A percentile compares a stretch with the other conserved stretches of the same genome.
Conservation (phyloP, 805 yeast species). For the Ogataea henricii region DNA sequence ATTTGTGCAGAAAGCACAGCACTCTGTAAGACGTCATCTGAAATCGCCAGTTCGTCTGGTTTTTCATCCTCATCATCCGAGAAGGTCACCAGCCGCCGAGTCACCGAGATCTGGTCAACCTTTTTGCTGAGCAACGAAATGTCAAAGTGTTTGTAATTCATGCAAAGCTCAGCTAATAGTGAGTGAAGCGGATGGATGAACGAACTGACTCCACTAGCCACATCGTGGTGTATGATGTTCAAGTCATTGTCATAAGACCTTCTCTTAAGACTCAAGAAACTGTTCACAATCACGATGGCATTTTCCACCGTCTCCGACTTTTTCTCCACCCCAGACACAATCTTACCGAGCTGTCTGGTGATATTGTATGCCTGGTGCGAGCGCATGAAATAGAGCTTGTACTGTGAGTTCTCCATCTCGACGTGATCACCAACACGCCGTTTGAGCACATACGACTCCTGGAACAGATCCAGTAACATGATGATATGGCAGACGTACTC, state of each 20-base stretch:
- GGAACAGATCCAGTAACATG: conserved; percentile 53
- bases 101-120: conserved; percentile 13
- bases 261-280: conserved; percentile 34
- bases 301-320: conserved; percentile 27
- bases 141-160: conserved; percentile 35
- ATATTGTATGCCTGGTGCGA: conserved; percentile 27
- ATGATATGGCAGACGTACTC: conserved; percentile 41
- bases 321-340: conserved; percentile 24
- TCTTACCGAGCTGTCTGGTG: conserved; percentile 27
- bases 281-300: conserved; percentile 40
- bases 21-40: conserved; percentile 61
- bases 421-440: conserved; percentile 73
- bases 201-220: conserved; percentile 51
- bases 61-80: conserved; percentile 9
- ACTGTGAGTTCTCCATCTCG: conserved; percentile 54
- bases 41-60: conserved; percentile 45
- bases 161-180: conserved; percentile 49
- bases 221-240: conserved; percentile 35
- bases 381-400: conserved; percentile 49
- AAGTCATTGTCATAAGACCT: conserved; percentile 30
- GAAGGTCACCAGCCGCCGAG: conserved; percentile 11
- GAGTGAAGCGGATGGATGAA: conserved; percentile 63
- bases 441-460: conserved; percentile 55
- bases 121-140: conserved; percentile 18
- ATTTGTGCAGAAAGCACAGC: conserved; percentile 64